These are phyloP conservation scores for Kwoniella pini DNA, from an alignment of 768 basidiomycete genomes.

Conservation along the genomic window DNA sequence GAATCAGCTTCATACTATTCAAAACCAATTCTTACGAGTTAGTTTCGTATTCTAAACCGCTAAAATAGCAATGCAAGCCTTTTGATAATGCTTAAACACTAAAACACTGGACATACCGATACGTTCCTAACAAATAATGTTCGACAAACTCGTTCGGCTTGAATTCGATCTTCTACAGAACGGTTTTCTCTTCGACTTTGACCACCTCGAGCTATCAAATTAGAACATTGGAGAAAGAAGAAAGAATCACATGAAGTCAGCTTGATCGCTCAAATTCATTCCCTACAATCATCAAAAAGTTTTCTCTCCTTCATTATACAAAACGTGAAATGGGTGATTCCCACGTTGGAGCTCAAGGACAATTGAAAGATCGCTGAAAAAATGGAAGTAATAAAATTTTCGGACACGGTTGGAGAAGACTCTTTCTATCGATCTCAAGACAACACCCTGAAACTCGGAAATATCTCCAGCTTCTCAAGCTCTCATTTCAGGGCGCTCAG, in stretches of 20 bases:
- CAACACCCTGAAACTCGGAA: too few species aligned
- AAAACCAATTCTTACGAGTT: background rate
- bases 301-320: too few species aligned
- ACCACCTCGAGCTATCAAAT: slow-evolving; percentile 12
- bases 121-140: slow-evolving; percentile 97
- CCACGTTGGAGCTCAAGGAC: too few species aligned
- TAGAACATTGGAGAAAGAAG: background rate
- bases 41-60: background rate
- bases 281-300: too few species aligned
- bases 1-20: slow-evolving; percentile 54
- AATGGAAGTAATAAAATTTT: too few species aligned
- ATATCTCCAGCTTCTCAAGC: background rate
- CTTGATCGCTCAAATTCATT: too few species aligned
- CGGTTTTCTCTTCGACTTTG: slow-evolving; percentile 54
- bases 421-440: too few species aligned
- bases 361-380: too few species aligned
- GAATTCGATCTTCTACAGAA: slow-evolving; percentile 89
- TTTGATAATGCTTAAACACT: too few species aligned
- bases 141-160: slow-evolving; percentile 89
- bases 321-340: too few species aligned
- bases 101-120: slow-evolving; percentile 91
- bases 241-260: background rate
- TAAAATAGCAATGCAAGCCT: too few species aligned
- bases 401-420: too few species aligned
- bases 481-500: background rate